These are phyloP conservation scores for Irpex lacteus DNA, from an alignment of 1,284 basidiomycete species.

Conservation along the genomic window DNA sequence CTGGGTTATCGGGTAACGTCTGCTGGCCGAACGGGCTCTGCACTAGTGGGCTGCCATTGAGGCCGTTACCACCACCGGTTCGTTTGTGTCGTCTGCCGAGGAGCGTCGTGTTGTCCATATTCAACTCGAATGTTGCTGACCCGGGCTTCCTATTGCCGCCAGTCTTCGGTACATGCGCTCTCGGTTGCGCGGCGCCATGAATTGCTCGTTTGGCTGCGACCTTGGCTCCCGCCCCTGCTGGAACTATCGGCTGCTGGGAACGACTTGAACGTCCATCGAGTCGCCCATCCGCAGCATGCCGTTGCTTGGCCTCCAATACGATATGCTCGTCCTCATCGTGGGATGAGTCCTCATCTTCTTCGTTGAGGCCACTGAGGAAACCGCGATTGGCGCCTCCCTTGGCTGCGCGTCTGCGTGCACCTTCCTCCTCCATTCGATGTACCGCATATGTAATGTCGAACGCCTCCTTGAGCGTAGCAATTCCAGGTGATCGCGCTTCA, in stretches of 20 bases:
- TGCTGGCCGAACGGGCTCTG: conserved; percentile 3
- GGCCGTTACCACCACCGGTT: conserved; percentile 24
- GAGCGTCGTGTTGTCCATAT: conserved; percentile 81
- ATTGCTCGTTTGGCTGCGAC: conserved; percentile 36
- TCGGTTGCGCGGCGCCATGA: conserved; percentile 24
- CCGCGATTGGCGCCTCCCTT: conserved; percentile 79
- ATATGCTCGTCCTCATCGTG: conserved; percentile 47
- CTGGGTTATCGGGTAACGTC: conserved; percentile 21
- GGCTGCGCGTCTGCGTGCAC: conserved; percentile 79
- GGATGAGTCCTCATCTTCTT: conserved; percentile 83
- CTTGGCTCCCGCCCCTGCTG: conserved; percentile 36
- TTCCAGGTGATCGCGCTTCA: conserved; percentile 88
- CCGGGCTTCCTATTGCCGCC: conserved; percentile 44
- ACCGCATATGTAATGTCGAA: conserved; percentile 99
- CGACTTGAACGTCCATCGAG: conserved; percentile 3
- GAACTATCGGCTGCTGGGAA: conserved; percentile 23
- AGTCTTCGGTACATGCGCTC: conserved; percentile 42
- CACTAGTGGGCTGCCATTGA: conserved; percentile 24
- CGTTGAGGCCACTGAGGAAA: conserved; percentile 86
- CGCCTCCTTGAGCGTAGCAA: conserved; percentile 93
- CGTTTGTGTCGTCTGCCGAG: conserved; percentile 68
- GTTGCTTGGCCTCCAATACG: conserved; percentile 44
- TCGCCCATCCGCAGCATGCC: conserved; percentile 19
- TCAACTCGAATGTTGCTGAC: conserved; percentile 70
- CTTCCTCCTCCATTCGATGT: conserved; percentile 99